Conservation (phyloP, 1,139 yeast genomes). For the Pichia sp. region DNA sequence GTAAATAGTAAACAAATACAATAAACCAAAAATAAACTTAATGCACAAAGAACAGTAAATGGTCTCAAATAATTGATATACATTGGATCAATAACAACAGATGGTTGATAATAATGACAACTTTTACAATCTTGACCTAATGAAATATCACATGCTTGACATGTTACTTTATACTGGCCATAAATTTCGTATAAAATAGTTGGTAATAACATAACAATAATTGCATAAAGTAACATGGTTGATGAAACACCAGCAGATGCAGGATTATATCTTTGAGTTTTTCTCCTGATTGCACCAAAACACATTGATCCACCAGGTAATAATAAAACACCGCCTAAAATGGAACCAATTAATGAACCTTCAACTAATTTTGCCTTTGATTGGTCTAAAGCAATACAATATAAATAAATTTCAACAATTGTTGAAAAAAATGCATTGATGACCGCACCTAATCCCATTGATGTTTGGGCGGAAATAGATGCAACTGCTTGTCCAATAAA, state of each 20-base stretch:
- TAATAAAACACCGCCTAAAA: conserved; percentile 83
- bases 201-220: conserved; percentile 90
- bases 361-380: conserved; percentile 87
- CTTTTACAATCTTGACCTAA: conserved; percentile 42
- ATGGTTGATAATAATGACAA: conserved; percentile 78
- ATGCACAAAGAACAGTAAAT: conserved; percentile 73
- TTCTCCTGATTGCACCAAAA: conserved; percentile 86
- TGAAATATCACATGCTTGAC: conserved; percentile 35
- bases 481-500: conserved; percentile 99
- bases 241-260: conserved; percentile 96
- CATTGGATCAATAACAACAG: conserved; percentile 54
- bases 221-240: conserved; percentile 87
- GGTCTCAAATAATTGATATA: conserved; percentile 70
- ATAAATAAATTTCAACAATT: conserved; percentile 84
- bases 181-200: conserved; percentile 84
- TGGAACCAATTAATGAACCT: conserved; percentile 95
- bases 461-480: conserved; percentile 94
- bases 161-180: conserved; percentile 77
- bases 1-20: conserved; percentile 91
- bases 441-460: conserved; percentile 99
- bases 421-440: conserved; percentile 97
- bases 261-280: conserved; percentile 93
- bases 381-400: conserved; percentile 85
- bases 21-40: conserved; percentile 76
- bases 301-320: conserved; percentile 96